Base-by-base conservation (phyloP, 306 rosid species). In the Fagus sylvatica region DNA sequence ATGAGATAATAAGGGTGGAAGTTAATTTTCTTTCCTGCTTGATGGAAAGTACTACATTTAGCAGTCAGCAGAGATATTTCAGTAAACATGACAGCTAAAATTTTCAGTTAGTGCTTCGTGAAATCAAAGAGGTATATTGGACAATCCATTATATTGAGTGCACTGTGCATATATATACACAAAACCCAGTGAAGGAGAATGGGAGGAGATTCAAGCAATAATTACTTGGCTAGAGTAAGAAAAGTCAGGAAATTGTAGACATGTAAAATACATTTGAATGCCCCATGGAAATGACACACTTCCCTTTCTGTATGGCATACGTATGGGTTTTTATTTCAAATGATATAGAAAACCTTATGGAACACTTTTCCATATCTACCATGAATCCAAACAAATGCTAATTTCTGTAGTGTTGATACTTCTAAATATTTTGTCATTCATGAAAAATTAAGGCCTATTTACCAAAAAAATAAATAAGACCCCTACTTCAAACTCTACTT, bases 331-430 rank as follows among this genome's bases (percentile, higher is more conserved):
- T 10, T 33, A 13, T 43, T 57, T 15, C 33, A 39, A 41, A 32
- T 32, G 61, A 57, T 7, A 34, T 51, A 60, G 71, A 78, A 70
- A 64, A 79, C 74, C 40, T 37, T 32, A 37, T 16, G 43, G 73
- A 59, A 5, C 34, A 34, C 33, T n/a, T 39, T 22, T 10, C 43
- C 49, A 51, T 33, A 51, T 33, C 71, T 16, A 34, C 57, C 19
- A 3, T 33, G 15, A 41, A 32, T 4, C 37, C 39, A 40, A 57
- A 78, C 53, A 56, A 37, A 49, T n/a, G 32, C 53, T 72, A 19
- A 40, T 68, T 55, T 34, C 8, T 49, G 37, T 49, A 49, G 72
- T 19, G 22, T 34, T 41, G 33, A 9, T 43, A 48, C 43, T 69
- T 22, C 28, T 22, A 22, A 22, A 22, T 1, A 46, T 77, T 56